Evolutionary conservation across 148 eudicot species (phyloP).

Genomic region (Heliosperma pusillum): DNA sequence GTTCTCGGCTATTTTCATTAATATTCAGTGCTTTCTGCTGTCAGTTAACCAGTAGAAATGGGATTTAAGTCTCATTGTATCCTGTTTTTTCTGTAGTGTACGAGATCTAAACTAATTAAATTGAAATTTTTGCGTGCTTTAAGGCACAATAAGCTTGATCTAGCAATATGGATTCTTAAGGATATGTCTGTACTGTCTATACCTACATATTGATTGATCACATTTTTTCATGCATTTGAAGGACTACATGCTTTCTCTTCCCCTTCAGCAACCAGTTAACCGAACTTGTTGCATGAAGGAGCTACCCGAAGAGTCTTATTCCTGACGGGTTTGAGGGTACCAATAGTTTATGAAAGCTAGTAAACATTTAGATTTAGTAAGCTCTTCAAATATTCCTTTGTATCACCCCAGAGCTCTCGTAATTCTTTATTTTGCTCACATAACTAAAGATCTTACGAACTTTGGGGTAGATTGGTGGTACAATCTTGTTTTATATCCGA

Average conservation of each 20-base stretch:
- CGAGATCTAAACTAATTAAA: constrained; percentile 2
- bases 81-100: constrained; percentile 1
- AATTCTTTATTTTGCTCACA: too few relatives aligned
- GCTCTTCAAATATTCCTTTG: too few relatives aligned
- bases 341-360: too few relatives aligned
- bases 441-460: too few relatives aligned
- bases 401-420: too few relatives aligned
- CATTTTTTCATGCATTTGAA: too few relatives aligned
- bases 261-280: neutral
- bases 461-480: too few relatives aligned
- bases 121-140: constrained; percentile 11
- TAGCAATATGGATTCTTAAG: neutral
- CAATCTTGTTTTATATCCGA: too few relatives aligned
- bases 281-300: neutral
- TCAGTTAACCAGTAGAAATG: constrained; percentile 11
- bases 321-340: neutral
- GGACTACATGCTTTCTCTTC: too few relatives aligned
- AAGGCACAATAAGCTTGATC: constrained; percentile 9
- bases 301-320: neutral
- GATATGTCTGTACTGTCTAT: neutral
- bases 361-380: too few relatives aligned
- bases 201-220: too few relatives aligned
- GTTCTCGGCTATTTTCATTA: constrained; percentile 85
- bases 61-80: constrained; percentile 9
- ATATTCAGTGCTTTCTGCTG: constrained; percentile 5